Conservation (phyloP, 345 rosid genomes). For the Geranium rotundifolium region DNA sequence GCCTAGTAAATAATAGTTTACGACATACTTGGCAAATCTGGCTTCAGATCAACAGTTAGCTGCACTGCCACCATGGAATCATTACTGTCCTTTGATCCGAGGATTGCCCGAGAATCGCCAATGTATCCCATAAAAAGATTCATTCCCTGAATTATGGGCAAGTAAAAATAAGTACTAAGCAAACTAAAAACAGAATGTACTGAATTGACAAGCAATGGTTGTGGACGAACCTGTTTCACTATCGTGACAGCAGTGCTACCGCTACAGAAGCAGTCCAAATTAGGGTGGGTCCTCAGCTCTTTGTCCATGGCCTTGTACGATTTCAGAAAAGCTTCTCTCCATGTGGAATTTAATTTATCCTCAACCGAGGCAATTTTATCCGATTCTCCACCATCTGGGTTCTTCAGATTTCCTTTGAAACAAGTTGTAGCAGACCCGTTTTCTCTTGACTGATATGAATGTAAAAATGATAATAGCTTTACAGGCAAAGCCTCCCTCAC, state of each 20-base stretch:
- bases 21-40: conserved; percentile 87
- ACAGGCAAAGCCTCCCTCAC: conserved; percentile 87
- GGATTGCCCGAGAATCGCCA: conserved; percentile 95
- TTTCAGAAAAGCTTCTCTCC: conserved; percentile 89
- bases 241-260: conserved; percentile 93
- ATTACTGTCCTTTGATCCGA: conserved; percentile 76
- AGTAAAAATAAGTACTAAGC: not conserved
- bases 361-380: conserved; percentile 35
- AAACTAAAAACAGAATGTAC: not conserved
- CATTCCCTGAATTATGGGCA: conserved; percentile 46
- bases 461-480: conserved; percentile 54
- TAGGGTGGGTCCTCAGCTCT: conserved; percentile 87
- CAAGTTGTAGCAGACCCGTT: conserved; percentile 31
- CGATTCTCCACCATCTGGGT: conserved; percentile 32
- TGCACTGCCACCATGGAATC: conserved; percentile 78
- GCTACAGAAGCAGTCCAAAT: conserved; percentile 95
- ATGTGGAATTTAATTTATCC: conserved; percentile 20
- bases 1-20: not conserved
- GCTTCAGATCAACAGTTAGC: conserved; percentile 93
- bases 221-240: conserved; percentile 64
- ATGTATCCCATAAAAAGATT: conserved; percentile 91
- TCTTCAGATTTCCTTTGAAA: conserved; percentile 42
- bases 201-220: not conserved
- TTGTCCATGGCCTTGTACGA: conserved; percentile 94
- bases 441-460: conserved; percentile 43